Conservation (phyloP, 1,139 yeast species). For the Nakaseomyces delphensis region DNA sequence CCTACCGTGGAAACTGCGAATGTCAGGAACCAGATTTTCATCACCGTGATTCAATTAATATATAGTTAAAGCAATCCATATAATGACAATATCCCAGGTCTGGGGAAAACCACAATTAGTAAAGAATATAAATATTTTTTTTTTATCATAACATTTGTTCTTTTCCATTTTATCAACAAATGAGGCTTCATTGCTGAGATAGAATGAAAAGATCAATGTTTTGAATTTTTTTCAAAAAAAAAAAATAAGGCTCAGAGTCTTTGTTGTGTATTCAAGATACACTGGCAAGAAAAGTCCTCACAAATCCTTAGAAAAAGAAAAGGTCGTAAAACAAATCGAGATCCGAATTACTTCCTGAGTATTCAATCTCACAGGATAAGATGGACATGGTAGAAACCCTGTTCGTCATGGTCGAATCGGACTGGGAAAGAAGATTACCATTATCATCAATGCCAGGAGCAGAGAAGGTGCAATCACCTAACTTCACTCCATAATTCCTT, state of each 20-base stretch:
- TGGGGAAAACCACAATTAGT: background rate
- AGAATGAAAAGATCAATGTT: slow-evolving; percentile 6
- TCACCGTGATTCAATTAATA: slow-evolving; percentile 42
- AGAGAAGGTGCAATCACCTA: background rate
- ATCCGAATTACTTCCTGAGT: slow-evolving; percentile 9
- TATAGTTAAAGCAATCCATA: too few species aligned
- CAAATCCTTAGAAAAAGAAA: slow-evolving; percentile 1
- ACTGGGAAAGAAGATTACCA: slow-evolving; percentile 74
- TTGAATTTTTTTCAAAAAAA: slow-evolving; percentile 1
- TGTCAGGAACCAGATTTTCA: slow-evolving; percentile 63
- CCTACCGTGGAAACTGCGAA: slow-evolving; percentile 96
- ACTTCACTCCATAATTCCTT: background rate
- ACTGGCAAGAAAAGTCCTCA: slow-evolving; percentile 78
- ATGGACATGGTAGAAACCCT: slow-evolving; percentile 41
- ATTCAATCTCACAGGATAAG: slow-evolving; percentile 12
- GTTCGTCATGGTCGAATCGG: slow-evolving; percentile 91
- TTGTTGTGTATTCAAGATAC: slow-evolving; percentile 33
- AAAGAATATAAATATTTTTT: background rate
- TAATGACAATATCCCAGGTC: background rate
- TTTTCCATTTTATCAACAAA: background rate
- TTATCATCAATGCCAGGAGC: slow-evolving; percentile 34
- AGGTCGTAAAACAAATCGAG: slow-evolving; percentile 18
- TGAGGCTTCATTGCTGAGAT: slow-evolving; percentile 6
- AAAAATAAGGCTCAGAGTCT: slow-evolving; percentile 34
- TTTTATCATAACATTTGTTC: background rate